phyloP scores from a whole-genome alignment of 2,329 filamentous ascomycete species.

The Epichloe bromicola region DNA sequence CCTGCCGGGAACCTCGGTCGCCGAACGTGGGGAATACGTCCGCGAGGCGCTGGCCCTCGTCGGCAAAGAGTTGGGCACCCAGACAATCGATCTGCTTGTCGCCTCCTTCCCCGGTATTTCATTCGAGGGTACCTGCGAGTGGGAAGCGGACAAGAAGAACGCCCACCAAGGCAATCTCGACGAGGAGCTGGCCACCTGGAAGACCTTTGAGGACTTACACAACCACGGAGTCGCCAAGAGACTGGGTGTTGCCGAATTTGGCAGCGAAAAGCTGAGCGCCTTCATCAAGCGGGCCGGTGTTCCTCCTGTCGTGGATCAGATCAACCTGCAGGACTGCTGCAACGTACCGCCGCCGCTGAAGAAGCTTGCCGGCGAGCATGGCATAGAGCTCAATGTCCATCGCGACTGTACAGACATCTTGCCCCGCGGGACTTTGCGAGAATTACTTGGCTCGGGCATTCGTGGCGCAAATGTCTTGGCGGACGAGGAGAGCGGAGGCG shows the following conservation, averaged over 20 bases:
- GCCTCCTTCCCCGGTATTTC: slow-evolving; percentile 86
- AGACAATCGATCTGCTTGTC: slow-evolving; percentile 74
- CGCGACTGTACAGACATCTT: slow-evolving; percentile 89
- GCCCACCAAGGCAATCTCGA: slow-evolving; percentile 50
- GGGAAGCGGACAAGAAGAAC: slow-evolving; percentile 52
- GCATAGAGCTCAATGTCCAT: slow-evolving; percentile 83
- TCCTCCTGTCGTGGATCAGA: slow-evolving; percentile 78
- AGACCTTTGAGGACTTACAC: slow-evolving; percentile 61
- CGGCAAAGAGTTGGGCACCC: slow-evolving; percentile 61
- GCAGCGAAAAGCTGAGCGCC: slow-evolving; percentile 64
- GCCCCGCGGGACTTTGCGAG: slow-evolving; percentile 69
- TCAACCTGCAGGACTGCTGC: slow-evolving; percentile 92
- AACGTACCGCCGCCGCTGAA: slow-evolving; percentile 83
- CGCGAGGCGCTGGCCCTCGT: slow-evolving; percentile 70
- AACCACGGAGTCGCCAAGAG: slow-evolving; percentile 56
- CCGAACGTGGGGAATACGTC: slow-evolving; percentile 55
- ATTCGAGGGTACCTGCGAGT: slow-evolving; percentile 87
- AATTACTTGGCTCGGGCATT: slow-evolving; percentile 62
- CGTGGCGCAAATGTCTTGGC: slow-evolving; percentile 66
- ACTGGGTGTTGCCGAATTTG: slow-evolving; percentile 85
- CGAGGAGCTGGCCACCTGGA: slow-evolving; percentile 56
- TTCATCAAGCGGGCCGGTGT: slow-evolving; percentile 62
- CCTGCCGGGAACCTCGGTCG: slow-evolving; percentile 55
- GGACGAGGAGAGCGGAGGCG: slow-evolving; percentile 33
- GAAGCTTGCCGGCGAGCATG: slow-evolving; percentile 66